Conservation (phyloP, 2,329 filamentous ascomycete genomes). For the Botryotinia calthae region DNA sequence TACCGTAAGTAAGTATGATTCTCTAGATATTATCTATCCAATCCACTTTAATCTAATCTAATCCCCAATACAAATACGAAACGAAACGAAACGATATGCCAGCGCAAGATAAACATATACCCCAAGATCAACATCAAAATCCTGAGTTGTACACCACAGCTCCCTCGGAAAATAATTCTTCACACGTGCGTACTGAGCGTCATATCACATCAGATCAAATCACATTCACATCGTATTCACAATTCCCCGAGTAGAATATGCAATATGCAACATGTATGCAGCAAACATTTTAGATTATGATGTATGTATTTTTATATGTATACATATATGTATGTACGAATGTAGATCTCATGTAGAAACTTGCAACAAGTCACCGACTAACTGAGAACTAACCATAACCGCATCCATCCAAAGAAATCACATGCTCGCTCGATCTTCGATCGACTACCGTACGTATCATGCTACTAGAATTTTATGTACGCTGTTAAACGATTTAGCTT, state of each 20-base stretch:
- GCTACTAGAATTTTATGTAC: not conserved
- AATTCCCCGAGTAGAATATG: not conserved
- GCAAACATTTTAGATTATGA: not conserved
- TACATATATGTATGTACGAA: not conserved
- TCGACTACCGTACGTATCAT: not conserved
- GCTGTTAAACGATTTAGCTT: not conserved
- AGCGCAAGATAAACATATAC: no score
- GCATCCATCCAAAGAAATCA: not conserved
- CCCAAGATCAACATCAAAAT: no score
- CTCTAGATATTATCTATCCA: not conserved
- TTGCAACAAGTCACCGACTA: not conserved
- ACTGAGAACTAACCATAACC: not conserved
- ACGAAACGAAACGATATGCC: no score
- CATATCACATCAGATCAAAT: not conserved
- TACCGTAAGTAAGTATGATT: not conserved
- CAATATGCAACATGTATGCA: not conserved
- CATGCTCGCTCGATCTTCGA: not conserved
- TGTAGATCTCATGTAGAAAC: not conserved
- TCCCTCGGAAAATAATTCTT: not conserved
- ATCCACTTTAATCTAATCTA: not conserved
- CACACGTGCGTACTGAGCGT: no score
- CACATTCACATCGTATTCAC: not conserved
- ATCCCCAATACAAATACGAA: not conserved
- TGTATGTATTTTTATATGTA: not conserved
- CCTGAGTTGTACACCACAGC: not conserved